Conservation (phyloP, 2,329 filamentous ascomycete species). For the Penicillium sp. region DNA sequence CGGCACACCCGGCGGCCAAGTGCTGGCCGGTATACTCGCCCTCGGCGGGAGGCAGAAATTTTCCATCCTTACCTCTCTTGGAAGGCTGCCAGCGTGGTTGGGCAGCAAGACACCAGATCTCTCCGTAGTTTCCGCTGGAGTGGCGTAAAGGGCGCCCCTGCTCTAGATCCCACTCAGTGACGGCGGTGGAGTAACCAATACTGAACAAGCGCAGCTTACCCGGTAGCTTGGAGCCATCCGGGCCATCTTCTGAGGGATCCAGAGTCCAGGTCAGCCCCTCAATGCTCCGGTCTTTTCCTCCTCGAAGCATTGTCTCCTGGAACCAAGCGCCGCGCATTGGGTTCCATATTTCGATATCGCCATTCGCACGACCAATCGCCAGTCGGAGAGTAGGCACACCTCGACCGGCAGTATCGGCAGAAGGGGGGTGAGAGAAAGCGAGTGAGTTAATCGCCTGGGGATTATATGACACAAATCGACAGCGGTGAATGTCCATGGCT, state of each 20-base stretch:
- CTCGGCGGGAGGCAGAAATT: slow-evolving; percentile 37
- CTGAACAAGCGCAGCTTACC: slow-evolving; percentile 89
- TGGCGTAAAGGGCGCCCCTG: slow-evolving; percentile 77
- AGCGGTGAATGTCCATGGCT: slow-evolving; percentile 92
- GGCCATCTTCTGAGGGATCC: slow-evolving; percentile 70
- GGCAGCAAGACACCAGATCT: slow-evolving; percentile 94
- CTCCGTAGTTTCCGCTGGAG: slow-evolving; percentile 88
- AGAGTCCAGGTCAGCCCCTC: slow-evolving; percentile 92
- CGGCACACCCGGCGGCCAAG: slow-evolving; percentile 85
- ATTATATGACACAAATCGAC: slow-evolving; percentile 91
- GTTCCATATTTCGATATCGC: slow-evolving; percentile 98
- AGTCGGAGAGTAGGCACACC: slow-evolving; percentile 69
- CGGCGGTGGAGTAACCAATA: slow-evolving; percentile 87
- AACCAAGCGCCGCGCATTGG: slow-evolving; percentile 80
- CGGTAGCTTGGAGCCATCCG: slow-evolving; percentile 60
- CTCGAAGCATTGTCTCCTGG: slow-evolving; percentile 83
- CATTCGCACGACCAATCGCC: slow-evolving; percentile 89
- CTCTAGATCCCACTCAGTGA: slow-evolving; percentile 93
- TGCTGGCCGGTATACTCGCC: slow-evolving; percentile 58
- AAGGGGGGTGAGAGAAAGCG: slow-evolving; percentile 81
- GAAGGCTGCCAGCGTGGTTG: slow-evolving; percentile 67
- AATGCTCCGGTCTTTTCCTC: slow-evolving; percentile 82
- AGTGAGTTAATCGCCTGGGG: slow-evolving; percentile 91
- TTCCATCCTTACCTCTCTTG: slow-evolving; percentile 42
- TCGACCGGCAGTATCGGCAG: slow-evolving; percentile 50